Evolutionary conservation across 2,329 filamentous ascomycete species (phyloP).

Genomic region (Neopestalotiopsis sp.): DNA sequence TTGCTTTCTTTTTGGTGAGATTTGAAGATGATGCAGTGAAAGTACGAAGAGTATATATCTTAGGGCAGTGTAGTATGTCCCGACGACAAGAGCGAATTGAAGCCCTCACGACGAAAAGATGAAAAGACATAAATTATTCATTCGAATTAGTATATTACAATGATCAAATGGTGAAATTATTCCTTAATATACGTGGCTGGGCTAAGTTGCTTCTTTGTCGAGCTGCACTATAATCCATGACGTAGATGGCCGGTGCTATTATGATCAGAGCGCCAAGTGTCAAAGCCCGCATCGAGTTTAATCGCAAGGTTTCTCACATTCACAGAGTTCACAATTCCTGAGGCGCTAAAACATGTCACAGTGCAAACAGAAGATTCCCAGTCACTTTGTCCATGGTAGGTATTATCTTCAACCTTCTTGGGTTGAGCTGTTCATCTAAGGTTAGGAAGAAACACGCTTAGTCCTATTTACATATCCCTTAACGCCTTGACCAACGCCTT

Average conservation of each 20-base stretch:
- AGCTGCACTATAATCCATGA: conserved; percentile 10
- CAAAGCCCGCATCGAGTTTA: not conserved
- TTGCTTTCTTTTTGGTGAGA: conserved; percentile 9
- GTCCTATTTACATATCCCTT: not conserved
- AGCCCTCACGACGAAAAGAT: not conserved
- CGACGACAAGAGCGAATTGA: not conserved
- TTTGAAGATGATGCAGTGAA: not conserved
- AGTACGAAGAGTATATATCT: not conserved
- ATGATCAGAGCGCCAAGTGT: not conserved
- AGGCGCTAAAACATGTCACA: too few species aligned
- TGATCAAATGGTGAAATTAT: not conserved
- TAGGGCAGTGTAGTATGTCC: not conserved
- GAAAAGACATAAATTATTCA: not conserved
- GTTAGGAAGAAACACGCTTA: not conserved
- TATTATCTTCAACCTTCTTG: not conserved
- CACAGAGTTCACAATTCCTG: not conserved
- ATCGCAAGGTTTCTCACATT: not conserved
- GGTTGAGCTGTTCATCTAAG: not conserved
- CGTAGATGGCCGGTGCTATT: conserved; percentile 9
- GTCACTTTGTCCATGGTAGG: not conserved
- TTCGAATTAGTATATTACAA: not conserved
- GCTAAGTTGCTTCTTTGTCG: not conserved
- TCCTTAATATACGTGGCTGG: not conserved
- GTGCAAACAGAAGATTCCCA: not conserved
- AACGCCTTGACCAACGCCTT: conserved; percentile 12